Percentiles rank a stretch among this genome's conserved stretches.
These are phyloP conservation scores for Catharanthus roseus DNA, from an alignment of 257 asterid genomes.

Conservation along the genomic window DNA sequence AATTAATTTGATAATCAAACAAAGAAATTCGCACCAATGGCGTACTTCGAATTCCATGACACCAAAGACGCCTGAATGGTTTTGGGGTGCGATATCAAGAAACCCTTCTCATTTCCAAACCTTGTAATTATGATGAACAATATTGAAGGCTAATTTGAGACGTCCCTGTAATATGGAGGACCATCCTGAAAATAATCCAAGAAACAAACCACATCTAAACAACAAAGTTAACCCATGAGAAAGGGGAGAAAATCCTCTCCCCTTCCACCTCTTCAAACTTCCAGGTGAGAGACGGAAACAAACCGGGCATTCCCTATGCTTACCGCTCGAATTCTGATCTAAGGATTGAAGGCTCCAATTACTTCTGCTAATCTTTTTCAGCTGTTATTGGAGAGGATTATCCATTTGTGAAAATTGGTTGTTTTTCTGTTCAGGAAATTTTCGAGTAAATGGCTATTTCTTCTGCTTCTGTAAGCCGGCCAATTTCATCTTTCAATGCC, in stretches of 20 bases:
- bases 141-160: background rate
- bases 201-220: background rate
- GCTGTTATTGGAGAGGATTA: background rate
- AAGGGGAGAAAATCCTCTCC: background rate
- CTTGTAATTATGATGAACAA: background rate
- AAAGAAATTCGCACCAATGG: too few relatives aligned
- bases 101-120: too few relatives aligned
- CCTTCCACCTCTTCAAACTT: background rate
- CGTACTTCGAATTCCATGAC: too few relatives aligned
- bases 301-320: background rate
- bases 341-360: background rate
- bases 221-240: background rate
- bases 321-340: background rate
- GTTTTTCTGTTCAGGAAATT: background rate
- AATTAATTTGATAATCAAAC: too few relatives aligned
- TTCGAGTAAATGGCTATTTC: constrained; percentile 36
- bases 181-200: background rate
- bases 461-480: constrained; percentile 32
- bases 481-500: constrained; percentile 36
- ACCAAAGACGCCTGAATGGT: too few relatives aligned
- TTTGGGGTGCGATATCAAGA: too few relatives aligned
- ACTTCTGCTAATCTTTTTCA: background rate
- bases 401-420: background rate
- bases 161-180: background rate
- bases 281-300: background rate